These are phyloP conservation scores for Kwoniella heveanensis DNA, from an alignment of 768 basidiomycete species.

Conservation along the genomic window DNA sequence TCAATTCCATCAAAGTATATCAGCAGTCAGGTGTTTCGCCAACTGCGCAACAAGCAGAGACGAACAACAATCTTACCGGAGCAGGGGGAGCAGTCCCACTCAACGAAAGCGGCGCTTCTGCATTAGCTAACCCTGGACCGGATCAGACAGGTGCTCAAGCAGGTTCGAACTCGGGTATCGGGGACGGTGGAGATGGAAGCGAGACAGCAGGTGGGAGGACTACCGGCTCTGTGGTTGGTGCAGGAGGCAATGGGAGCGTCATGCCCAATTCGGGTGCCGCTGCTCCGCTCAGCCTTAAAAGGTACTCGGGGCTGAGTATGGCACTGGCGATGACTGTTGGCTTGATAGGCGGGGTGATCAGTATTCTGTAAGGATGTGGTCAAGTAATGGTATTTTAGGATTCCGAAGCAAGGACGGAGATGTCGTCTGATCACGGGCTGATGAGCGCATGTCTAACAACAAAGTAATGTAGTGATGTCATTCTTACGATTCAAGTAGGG, in stretches of 20 bases:
- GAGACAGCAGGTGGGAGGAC: neutral
- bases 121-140: neutral
- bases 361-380: no score
- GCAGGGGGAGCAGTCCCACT: conserved; percentile 33
- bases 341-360: no score
- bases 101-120: conserved; percentile 12
- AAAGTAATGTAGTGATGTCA: no score
- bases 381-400: no score
- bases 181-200: neutral
- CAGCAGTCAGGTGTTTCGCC: conserved; percentile 30
- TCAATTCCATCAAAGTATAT: conserved; percentile 52
- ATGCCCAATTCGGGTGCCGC: neutral
- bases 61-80: conserved; percentile 36
- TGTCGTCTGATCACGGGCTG: no score
- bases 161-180: neutral
- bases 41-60: conserved; percentile 25
- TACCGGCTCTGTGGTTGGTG: neutral
- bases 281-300: no score
- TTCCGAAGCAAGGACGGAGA: no score
- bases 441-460: no score
- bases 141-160: conserved; percentile 1
- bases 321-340: no score
- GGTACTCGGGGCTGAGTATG: no score
- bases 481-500: no score
- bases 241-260: neutral